A percentile compares a stretch with the other conserved stretches of the same genome.
Conservation (phyloP, 805 yeast species). For the Ogataea pignaliae region DNA sequence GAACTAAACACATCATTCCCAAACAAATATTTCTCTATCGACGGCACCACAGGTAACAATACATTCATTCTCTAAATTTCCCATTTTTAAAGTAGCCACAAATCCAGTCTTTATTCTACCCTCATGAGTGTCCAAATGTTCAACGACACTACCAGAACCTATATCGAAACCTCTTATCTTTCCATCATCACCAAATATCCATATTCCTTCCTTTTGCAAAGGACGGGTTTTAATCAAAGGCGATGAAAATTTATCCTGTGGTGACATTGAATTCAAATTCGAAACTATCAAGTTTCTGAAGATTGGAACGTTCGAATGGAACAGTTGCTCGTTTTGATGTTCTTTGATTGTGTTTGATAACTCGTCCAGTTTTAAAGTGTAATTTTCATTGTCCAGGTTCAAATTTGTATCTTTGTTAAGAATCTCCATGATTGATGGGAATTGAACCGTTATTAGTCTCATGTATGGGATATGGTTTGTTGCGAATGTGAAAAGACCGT, state of each 20-base stretch:
- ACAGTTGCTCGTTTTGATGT: slow-evolving; percentile 13
- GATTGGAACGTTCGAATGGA: slow-evolving; percentile 25
- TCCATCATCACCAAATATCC: slow-evolving; percentile 74
- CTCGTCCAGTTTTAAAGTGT: slow-evolving; percentile 1
- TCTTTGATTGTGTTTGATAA: slow-evolving; percentile 2
- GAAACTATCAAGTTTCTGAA: slow-evolving; percentile 35
- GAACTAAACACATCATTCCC: too few species aligned
- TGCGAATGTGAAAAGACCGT: slow-evolving; percentile 47
- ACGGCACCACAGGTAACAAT: slow-evolving; percentile 49
- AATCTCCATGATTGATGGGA: slow-evolving; percentile 33
- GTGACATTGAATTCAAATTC: slow-evolving; percentile 47
- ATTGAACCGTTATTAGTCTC: slow-evolving; percentile 53
- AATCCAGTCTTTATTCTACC: slow-evolving; percentile 48
- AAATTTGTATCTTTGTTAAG: slow-evolving; percentile 2
- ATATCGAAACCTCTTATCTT: slow-evolving; percentile 55
- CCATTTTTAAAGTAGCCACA: slow-evolving; percentile 1
- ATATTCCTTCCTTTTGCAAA: slow-evolving; percentile 40
- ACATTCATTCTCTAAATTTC: slow-evolving; percentile 31
- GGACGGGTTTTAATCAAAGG: slow-evolving; percentile 35
- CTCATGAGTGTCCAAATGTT: slow-evolving; percentile 31
- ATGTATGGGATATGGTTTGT: slow-evolving; percentile 78
- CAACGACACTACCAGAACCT: slow-evolving; percentile 32
- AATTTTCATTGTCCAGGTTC: background rate
- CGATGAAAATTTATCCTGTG: slow-evolving; percentile 64
- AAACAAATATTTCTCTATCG: slow-evolving; percentile 32